Base-by-base conservation (phyloP, 2,329 filamentous ascomycete species). In the Rutstroemia sydowiana region DNA sequence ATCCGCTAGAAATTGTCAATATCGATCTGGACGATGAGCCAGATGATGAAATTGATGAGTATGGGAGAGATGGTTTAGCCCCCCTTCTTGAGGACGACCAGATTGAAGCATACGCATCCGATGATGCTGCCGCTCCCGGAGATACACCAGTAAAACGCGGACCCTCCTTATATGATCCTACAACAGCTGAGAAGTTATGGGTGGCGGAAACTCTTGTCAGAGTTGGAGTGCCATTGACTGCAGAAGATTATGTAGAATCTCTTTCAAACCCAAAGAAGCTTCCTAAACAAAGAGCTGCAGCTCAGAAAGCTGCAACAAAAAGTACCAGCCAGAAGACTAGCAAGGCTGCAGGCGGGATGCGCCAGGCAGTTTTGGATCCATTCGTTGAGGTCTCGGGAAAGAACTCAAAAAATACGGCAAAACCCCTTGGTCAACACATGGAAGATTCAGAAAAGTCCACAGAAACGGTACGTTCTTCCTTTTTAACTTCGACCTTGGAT, bases 1-100 rank as follows among this genome's bases (percentile, higher is more conserved):
- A 84, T 4, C 93, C 93, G 0, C 75, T 81, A 2, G 78, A 87
- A 28, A 76, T 96, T 14, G 88, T 95, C 2, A 82, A 82, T 0
- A 76, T 97, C 36, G 82, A 95, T 62, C 70, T 96, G 21, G 78
- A 81, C 10, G 74, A 76, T 0, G 91, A 96, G 64, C 77, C 81
- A 28, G 84, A 87, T 14, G 57, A 63, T 40, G 59, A 63, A 42
- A 58, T 51, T 5, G 53, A 50, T 50, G 62, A 67, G 40, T 75
- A 70, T 57, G 75, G 73, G 1, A 73, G 80, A 26, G 72, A 72
- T 43, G 79, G 78, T 0, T 66, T 83, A 13, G 79, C 80, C 2
- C 71, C 82, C n/a, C 45, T 60, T 36, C 80, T 81, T 57, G 81
- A 78, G 54, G 84, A 88, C 48, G 82, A 87, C 34, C 84, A 87